Base-by-base conservation (phyloP, 345 rosid genomes). In the rapeseed (Brassica napus) region DNA sequence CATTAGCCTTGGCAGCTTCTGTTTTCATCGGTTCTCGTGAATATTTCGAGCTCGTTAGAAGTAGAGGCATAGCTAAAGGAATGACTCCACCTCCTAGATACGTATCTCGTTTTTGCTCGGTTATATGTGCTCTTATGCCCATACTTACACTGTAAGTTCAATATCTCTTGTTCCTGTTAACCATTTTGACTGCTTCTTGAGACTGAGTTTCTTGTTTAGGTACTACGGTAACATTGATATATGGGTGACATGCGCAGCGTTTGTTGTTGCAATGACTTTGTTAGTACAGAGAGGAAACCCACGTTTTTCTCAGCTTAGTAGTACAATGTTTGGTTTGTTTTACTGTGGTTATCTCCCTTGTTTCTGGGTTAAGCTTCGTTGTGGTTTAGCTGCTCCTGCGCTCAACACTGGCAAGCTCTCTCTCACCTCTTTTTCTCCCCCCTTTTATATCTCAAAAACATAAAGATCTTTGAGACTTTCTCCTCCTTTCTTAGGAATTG, bases 71-170 rank as follows among this genome's bases (percentile, higher is more conserved):
- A 11, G 80, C 97, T 35, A 89, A 77, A 8, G 97, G 97, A 83
- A 94, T 94, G 98, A 92, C 97, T 0, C 97, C 98, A 65, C 97
- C 97, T 68, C 98, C 98, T 49, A 90, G 91, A 84, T 94, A 89
- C 79, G 92, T 89, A 47, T 92, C 97, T 30, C 87, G 93, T 39
- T 91, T 90, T 84, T 94, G 95, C 85, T 90, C 95, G 1, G 89
- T 92, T 71, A 85, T 94, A 60, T 94, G 95, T 58, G 84, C 95
- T 57, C 76, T 91, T 78, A 90, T 94, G 95, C 98, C 98, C 0
- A 31, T 88, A 60, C 83, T 92, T 77, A 92, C 98, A 62, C 77
- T 91, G 97, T 94, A 86, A 88, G 94, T 82, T 79, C 21, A 49
- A n/a, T 44, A 44, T 8, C 12, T 18, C 10, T 54, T 57, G 5